Conservation (phyloP, 352 stramenopile genomes). For the Pythium sukuiense region DNA sequence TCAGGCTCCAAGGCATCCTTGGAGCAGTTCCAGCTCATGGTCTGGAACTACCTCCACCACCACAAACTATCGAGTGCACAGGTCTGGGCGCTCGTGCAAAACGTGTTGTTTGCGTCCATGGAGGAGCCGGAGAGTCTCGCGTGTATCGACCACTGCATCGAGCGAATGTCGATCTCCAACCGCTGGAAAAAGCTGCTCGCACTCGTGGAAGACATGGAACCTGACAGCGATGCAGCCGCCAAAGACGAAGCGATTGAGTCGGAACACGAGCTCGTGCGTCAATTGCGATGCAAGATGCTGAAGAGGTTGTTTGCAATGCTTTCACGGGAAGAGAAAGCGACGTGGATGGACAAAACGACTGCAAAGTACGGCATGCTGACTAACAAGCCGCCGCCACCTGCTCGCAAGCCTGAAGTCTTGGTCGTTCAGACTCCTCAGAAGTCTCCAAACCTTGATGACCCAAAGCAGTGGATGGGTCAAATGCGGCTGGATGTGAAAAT, state of each 20-base stretch:
- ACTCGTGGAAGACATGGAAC: slow-evolving; percentile 42
- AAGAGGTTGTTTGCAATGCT: slow-evolving; percentile 64
- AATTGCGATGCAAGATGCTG: slow-evolving; percentile 43
- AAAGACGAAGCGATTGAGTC: background rate
- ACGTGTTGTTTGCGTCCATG: slow-evolving; percentile 47
- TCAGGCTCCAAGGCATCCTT: slow-evolving; percentile 25
- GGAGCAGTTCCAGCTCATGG: slow-evolving; percentile 60
- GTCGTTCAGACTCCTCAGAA: slow-evolving; percentile 30
- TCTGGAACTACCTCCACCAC: slow-evolving; percentile 60
- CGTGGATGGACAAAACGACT: slow-evolving; percentile 55
- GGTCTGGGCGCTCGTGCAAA: slow-evolving; percentile 41
- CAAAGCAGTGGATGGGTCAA: slow-evolving; percentile 25
- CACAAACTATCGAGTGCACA: slow-evolving; percentile 48
- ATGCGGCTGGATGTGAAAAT: slow-evolving; percentile 67
- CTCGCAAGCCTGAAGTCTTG: slow-evolving; percentile 40
- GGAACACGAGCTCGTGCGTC: slow-evolving; percentile 3
- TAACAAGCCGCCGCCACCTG: slow-evolving; percentile 13
- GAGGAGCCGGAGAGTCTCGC: slow-evolving; percentile 41
- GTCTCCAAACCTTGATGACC: slow-evolving; percentile 38
- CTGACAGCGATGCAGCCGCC: slow-evolving; percentile 17
- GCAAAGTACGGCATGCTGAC: slow-evolving; percentile 34
- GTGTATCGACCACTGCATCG: slow-evolving; percentile 45
- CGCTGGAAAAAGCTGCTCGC: slow-evolving; percentile 50
- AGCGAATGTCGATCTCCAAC: slow-evolving; percentile 33
- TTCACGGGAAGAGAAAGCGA: slow-evolving; percentile 41